A percentile compares a stretch with the other conserved stretches of the same genome.
Evolutionary conservation across 371 early-diverging fungal species (phyloP).

Genomic region (Coelomomyces lativittatus): DNA sequence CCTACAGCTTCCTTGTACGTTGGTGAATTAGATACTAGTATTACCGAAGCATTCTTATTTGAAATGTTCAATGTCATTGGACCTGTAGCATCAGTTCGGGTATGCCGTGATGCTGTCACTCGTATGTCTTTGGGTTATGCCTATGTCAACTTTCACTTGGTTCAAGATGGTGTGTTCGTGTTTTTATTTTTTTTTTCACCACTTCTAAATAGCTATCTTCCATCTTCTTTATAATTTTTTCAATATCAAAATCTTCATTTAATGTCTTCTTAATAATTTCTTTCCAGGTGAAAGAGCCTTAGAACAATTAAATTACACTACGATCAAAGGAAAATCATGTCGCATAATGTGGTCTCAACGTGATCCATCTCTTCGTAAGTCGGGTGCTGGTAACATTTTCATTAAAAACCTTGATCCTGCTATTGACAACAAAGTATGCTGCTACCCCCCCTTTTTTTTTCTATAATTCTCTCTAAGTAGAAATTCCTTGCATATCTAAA

Average conservation of each 20-base stretch:
- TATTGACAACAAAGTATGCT: constrained; percentile 67
- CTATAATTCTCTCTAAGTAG: not conserved
- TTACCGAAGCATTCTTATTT: constrained; percentile 90
- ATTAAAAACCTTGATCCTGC: constrained; percentile 96
- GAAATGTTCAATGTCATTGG: constrained; percentile 91
- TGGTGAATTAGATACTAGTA: constrained; percentile 76
- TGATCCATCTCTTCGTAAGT: constrained; percentile 83
- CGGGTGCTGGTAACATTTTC: constrained; percentile 93
- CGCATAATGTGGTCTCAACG: constrained; percentile 99
- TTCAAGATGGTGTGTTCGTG: constrained; percentile 10
- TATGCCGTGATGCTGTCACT: constrained; percentile 93
- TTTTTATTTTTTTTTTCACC: constrained; percentile 1
- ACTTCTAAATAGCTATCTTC: too few species aligned
- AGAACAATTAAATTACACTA: constrained; percentile 81
- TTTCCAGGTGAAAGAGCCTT: constrained; percentile 83
- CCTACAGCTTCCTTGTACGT: constrained; percentile 62
- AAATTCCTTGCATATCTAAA: not conserved
- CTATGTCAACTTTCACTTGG: constrained; percentile 77
- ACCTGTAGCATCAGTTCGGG: constrained; percentile 89
- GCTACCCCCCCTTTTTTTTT: too few species aligned
- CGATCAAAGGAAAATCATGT: constrained; percentile 81
- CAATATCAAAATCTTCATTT: too few species aligned
- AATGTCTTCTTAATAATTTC: constrained; percentile 1
- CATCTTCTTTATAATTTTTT: not conserved
- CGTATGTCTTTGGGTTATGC: constrained; percentile 92